Evolutionary conservation across 352 stramenopile genomes (phyloP).

Genomic region (Albugo candida): DNA sequence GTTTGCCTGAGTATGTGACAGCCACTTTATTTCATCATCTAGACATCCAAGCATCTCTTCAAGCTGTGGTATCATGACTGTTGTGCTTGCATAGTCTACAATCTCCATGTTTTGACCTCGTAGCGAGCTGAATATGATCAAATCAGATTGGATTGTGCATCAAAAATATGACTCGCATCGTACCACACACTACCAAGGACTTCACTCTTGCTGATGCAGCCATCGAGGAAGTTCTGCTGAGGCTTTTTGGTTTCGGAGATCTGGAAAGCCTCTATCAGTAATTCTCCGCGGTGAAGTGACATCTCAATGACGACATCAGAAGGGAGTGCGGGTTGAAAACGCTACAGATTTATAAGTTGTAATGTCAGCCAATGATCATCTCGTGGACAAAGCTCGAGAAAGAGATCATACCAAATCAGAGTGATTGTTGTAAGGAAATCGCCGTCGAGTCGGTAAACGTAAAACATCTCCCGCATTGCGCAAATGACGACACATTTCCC

Average conservation of each 20-base stretch:
- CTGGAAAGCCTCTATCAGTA: slow-evolving; percentile 15
- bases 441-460: slow-evolving; percentile 42
- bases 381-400: not conserved
- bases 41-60: slow-evolving; percentile 33
- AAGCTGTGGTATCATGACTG: slow-evolving; percentile 46
- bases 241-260: slow-evolving; percentile 11
- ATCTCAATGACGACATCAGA: slow-evolving; percentile 65
- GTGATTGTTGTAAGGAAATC: slow-evolving; percentile 64
- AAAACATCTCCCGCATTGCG: slow-evolving; percentile 49
- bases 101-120: slow-evolving; percentile 64
- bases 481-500: slow-evolving; percentile 35
- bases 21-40: not conserved
- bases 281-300: slow-evolving; percentile 55
- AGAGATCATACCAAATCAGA: slow-evolving; percentile 14
- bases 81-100: slow-evolving; percentile 41
- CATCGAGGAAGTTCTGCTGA: slow-evolving; percentile 27
- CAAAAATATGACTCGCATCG: slow-evolving; percentile 3
- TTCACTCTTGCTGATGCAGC: slow-evolving; percentile 56
- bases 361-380: not conserved
- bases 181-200: slow-evolving; percentile 64
- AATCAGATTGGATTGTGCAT: not conserved
- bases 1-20: no score
- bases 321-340: slow-evolving; percentile 49
- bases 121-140: slow-evolving; percentile 19
- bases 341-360: slow-evolving; percentile 9